A percentile compares a stretch with the other conserved stretches of the same genome.
These are phyloP conservation scores for Quercus mongolica DNA, from an alignment of 306 rosid species.

Conservation along the genomic window DNA sequence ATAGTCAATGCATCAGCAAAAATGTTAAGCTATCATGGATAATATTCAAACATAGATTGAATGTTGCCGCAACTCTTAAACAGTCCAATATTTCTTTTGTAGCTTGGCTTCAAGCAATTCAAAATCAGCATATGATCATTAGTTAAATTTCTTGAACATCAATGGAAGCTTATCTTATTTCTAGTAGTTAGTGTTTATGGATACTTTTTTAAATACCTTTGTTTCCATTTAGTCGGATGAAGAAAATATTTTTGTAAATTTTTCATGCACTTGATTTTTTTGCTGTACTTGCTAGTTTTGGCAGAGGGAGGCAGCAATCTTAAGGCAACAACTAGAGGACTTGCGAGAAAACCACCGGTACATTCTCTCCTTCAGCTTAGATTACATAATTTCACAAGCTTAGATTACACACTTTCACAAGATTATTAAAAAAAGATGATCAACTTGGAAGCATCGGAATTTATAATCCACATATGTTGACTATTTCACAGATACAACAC, in stretches of 20 bases:
- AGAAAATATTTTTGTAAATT: background rate
- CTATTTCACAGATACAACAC: background rate
- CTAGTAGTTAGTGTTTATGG: background rate
- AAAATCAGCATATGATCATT: background rate
- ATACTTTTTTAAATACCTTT: background rate
- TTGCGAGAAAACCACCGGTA: slow-evolving; percentile 77
- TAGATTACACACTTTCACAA: background rate
- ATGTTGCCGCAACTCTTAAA: background rate
- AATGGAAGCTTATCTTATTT: background rate
- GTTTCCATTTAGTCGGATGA: background rate
- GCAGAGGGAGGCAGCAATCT: slow-evolving; percentile 69
- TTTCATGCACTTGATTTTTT: background rate
- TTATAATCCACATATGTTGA: background rate
- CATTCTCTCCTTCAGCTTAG: slow-evolving; percentile 18
- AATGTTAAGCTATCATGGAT: too few species aligned
- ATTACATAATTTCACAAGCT: background rate
- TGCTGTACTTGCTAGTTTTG: slow-evolving; percentile 53
- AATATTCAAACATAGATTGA: background rate
- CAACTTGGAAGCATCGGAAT: background rate
- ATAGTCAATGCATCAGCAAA: background rate
- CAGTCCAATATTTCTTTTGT: background rate
- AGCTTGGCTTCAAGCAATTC: background rate
- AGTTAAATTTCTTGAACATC: background rate
- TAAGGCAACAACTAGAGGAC: slow-evolving; percentile 72
- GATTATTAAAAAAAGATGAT: background rate